Evolutionary conservation across 2,329 filamentous ascomycete species (phyloP).

Genomic region (Paecilomyces niveus): DNA sequence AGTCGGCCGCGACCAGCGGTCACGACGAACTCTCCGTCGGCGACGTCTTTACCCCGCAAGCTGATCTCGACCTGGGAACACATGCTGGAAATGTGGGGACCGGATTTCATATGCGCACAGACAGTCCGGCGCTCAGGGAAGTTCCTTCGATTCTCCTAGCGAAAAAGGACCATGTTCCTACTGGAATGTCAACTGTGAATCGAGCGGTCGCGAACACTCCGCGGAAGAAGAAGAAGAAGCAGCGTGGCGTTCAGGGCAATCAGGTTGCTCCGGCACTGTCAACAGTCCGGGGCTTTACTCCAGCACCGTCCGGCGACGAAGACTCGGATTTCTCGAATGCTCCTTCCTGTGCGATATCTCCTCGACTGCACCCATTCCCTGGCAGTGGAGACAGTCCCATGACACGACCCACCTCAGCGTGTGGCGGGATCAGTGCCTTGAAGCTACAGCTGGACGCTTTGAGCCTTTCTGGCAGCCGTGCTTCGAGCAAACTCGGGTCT

Average conservation of each 20-base stretch:
- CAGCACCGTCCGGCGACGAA: conserved; percentile 37
- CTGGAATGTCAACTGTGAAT: conserved; percentile 19
- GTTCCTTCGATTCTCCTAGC: conserved; percentile 1
- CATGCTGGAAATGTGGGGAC: conserved; percentile 13
- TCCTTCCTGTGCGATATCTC: conserved; percentile 27
- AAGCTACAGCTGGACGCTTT: conserved; percentile 75
- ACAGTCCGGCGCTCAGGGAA: conserved; percentile 16
- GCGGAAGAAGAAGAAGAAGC: conserved; percentile 36
- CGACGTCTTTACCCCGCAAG: conserved; percentile 33
- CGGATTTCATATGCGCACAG: conserved; percentile 18
- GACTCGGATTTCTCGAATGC: conserved; percentile 38
- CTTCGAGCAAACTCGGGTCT: conserved; percentile 42
- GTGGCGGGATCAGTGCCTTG: conserved; percentile 72
- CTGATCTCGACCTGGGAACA: conserved; percentile 21
- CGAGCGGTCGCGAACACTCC: conserved; percentile 16
- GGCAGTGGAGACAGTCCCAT: conserved; percentile 38
- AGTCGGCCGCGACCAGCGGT: conserved; percentile 11
- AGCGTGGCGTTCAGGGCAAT: conserved; percentile 15
- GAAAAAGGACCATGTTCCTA: conserved; percentile 4
- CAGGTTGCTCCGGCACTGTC: conserved; percentile 26
- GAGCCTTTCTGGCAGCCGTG: conserved; percentile 56
- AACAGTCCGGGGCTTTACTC: conserved; percentile 39
- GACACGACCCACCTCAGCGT: conserved; percentile 41
- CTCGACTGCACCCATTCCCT: conserved; percentile 18
- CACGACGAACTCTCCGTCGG: conserved; percentile 30